These are phyloP conservation scores for Melaleuca alternifolia DNA, from an alignment of 345 rosid genomes.

Conservation along the genomic window DNA sequence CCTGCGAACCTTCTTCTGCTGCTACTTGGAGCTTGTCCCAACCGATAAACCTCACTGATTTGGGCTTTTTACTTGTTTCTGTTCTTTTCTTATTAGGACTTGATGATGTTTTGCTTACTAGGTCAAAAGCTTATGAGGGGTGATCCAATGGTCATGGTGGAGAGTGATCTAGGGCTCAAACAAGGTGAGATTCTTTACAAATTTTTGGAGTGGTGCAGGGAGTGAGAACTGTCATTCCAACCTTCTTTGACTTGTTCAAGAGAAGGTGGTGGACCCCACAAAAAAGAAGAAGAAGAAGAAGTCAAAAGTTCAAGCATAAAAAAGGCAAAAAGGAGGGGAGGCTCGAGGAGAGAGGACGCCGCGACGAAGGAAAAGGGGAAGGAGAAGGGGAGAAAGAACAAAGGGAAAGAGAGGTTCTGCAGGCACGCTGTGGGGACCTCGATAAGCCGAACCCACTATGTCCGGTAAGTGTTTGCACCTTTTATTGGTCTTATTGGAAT, in stretches of 20 bases:
- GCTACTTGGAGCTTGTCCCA: neutral
- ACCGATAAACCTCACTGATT: neutral
- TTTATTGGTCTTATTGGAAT: too few relatives aligned
- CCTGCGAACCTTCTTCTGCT: too few relatives aligned
- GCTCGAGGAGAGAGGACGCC: neutral
- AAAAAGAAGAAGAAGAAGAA: too few relatives aligned
- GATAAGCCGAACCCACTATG: too few relatives aligned
- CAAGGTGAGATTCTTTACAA: neutral
- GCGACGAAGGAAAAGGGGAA: neutral
- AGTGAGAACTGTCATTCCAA: too few relatives aligned
- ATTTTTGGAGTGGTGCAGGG: neutral
- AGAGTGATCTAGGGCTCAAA: neutral
- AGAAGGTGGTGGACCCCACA: too few relatives aligned
- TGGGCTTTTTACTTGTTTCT: neutral
- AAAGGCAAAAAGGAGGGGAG: neutral
- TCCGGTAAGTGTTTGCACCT: too few relatives aligned
- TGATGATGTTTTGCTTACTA: neutral
- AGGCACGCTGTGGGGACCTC: too few relatives aligned
- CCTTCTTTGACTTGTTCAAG: too few relatives aligned
- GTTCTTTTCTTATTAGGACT: neutral
- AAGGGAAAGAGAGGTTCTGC: too few relatives aligned
- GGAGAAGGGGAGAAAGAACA: neutral
- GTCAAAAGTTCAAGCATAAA: too few relatives aligned
- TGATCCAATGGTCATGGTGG: neutral
- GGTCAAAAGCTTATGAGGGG: neutral